Evolutionary conservation across 148 eudicot species (phyloP).

Genomic region (Chenopodium berlandieri): DNA sequence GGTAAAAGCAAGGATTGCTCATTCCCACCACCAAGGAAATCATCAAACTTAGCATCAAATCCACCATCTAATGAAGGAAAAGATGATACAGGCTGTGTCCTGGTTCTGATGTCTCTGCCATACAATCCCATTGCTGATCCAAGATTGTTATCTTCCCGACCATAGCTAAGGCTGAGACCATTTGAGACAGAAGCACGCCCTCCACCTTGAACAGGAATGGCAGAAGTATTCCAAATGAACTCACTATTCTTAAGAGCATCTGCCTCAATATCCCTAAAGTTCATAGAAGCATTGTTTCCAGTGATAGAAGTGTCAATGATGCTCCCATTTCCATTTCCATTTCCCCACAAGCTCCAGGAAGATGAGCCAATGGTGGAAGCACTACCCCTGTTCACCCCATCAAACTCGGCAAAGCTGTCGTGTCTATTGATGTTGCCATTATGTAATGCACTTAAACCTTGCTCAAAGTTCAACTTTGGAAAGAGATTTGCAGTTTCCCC

Average conservation of each 20-base stretch:
- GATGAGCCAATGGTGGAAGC: constrained; percentile 48
- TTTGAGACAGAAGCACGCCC: constrained; percentile 39
- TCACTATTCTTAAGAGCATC: constrained; percentile 49
- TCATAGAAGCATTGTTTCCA: constrained; percentile 41
- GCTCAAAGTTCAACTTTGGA: constrained; percentile 51
- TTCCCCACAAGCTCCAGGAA: constrained; percentile 68
- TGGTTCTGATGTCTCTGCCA: constrained; percentile 43
- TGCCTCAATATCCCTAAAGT: constrained; percentile 40
- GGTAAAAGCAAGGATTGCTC: constrained; percentile 67
- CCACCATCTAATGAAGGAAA: constrained; percentile 43
- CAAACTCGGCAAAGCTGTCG: constrained; percentile 47
- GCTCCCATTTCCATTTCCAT: constrained; percentile 70
- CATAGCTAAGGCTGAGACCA: constrained; percentile 40
- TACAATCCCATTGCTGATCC: constrained; percentile 40
- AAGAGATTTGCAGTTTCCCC: constrained; percentile 45
- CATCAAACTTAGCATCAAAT: constrained; percentile 47
- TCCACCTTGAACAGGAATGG: constrained; percentile 44
- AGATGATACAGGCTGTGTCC: constrained; percentile 37
- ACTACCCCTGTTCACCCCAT: constrained; percentile 45
- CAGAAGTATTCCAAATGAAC: constrained; percentile 72
- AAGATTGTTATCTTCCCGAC: constrained; percentile 37
- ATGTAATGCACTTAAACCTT: constrained; percentile 44
- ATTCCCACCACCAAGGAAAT: constrained; percentile 46
- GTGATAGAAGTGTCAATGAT: constrained; percentile 38
- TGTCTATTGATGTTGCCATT: constrained; percentile 47